These are phyloP conservation scores for Nicotiana benthamiana DNA, from an alignment of 257 asterid genomes.

Conservation along the genomic window DNA sequence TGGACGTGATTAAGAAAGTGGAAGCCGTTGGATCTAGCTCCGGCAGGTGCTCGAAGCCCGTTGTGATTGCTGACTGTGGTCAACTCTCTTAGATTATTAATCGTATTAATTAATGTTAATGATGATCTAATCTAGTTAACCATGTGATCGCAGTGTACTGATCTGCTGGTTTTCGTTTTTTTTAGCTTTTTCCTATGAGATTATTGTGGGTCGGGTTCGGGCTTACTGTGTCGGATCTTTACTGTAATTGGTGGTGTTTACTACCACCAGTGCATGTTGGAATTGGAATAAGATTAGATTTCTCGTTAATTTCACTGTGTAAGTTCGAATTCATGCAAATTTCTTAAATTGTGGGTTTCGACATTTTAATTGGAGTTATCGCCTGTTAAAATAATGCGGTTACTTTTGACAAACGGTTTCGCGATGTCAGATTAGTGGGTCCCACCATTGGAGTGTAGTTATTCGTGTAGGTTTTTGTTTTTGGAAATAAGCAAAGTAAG, in stretches of 20 bases:
- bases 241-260: not conserved
- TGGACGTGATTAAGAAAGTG: slow-evolving; percentile 34
- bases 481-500: no score
- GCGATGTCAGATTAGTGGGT: no score
- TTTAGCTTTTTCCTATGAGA: not conserved
- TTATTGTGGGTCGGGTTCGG: not conserved
- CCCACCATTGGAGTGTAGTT: no score
- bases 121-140: not conserved
- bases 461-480: no score
- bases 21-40: slow-evolving; percentile 45
- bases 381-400: not conserved
- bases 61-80: slow-evolving; percentile 46
- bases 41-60: slow-evolving; percentile 40
- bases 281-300: not conserved
- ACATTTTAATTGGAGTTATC: not conserved
- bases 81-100: slow-evolving; percentile 32
- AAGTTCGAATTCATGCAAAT: not conserved
- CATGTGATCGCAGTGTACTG: no score
- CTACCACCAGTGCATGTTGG: not conserved
- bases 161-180: no score
- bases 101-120: not conserved
- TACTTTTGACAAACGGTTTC: not conserved
- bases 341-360: not conserved
- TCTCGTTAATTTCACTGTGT: not conserved
- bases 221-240: not conserved